A percentile compares a stretch with the other conserved stretches of the same genome.
Evolutionary conservation across 768 basidiomycete genomes (phyloP).

Genomic region (Mycena venus): DNA sequence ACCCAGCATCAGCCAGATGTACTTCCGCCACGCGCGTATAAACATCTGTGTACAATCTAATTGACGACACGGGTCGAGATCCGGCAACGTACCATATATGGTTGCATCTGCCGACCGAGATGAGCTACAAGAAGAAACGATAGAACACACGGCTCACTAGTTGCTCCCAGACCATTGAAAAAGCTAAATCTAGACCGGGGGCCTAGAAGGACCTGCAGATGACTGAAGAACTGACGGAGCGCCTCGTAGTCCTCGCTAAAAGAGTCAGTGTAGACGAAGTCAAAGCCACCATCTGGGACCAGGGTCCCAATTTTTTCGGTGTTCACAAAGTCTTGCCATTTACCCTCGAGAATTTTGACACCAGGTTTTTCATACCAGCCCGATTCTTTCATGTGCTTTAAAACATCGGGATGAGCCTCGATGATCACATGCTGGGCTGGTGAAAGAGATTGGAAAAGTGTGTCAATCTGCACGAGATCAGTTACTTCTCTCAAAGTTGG

Average conservation of each 20-base stretch:
- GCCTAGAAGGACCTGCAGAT: constrained; percentile 83
- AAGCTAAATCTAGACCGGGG: constrained; percentile 89
- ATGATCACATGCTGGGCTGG: constrained; percentile 89
- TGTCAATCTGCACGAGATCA: constrained; percentile 76
- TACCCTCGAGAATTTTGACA: constrained; percentile 87
- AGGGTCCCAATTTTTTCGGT: constrained; percentile 66
- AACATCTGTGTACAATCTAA: no score
- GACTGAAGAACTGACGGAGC: constrained; percentile 85
- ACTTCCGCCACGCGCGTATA: constrained; percentile 88
- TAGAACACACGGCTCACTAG: constrained; percentile 67
- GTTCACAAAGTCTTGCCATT: constrained; percentile 92
- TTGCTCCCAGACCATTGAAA: constrained; percentile 97
- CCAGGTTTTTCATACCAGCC: constrained; percentile 86
- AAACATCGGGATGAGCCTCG: constrained; percentile 94
- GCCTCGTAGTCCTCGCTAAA: constrained; percentile 91
- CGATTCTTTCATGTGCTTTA: constrained; percentile 79
- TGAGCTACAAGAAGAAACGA: constrained; percentile 7
- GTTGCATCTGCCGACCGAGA: constrained; percentile 70
- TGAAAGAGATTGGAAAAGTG: constrained; percentile 77
- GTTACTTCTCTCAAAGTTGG: constrained; percentile 10
- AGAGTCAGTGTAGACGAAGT: constrained; percentile 92
- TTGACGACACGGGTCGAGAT: no score
- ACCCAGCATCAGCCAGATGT: constrained; percentile 85
- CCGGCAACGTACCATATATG: no score
- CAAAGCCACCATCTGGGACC: constrained; percentile 73